phyloP scores from a whole-genome alignment of 1,139 yeast species.

The Pichia sp. region DNA sequence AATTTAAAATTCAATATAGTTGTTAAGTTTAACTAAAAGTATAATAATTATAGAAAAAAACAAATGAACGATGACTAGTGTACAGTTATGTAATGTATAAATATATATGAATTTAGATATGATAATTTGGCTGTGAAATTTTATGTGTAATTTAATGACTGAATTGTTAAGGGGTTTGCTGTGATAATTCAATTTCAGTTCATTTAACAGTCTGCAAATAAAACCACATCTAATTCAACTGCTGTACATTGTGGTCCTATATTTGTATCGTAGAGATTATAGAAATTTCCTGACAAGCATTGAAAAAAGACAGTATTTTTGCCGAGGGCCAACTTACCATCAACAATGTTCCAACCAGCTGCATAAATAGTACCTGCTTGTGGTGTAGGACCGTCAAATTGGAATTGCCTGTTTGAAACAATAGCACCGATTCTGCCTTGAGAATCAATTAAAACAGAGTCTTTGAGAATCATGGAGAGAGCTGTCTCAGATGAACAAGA shows the following conservation, averaged over 20 bases:
- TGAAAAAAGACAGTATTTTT: constrained; percentile 57
- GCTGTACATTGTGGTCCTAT: constrained; percentile 60
- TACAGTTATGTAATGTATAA: not conserved
- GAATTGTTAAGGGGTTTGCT: not conserved
- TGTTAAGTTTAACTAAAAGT: not conserved
- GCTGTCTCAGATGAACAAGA: constrained; percentile 48
- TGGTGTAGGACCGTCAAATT: constrained; percentile 85
- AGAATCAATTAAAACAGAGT: constrained; percentile 50
- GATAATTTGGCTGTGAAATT: no score
- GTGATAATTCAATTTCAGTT: not conserved
- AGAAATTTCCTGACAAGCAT: constrained; percentile 71
- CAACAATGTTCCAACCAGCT: constrained; percentile 71
- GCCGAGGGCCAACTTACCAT: constrained; percentile 67
- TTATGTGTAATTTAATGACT: not conserved
- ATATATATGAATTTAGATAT: no score
- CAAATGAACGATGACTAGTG: not conserved
- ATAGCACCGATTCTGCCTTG: constrained; percentile 70
- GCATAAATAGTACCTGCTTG: constrained; percentile 84
- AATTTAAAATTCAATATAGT: not conserved
- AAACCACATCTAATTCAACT: constrained; percentile 57
- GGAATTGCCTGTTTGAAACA: constrained; percentile 81
- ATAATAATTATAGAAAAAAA: not conserved
- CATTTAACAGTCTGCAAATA: constrained; percentile 35
- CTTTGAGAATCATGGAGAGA: constrained; percentile 48
- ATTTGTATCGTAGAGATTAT: constrained; percentile 68